Percentiles rank a stretch among this genome's conserved stretches.
Evolutionary conservation across 768 basidiomycete species (phyloP).

Genomic region (Sistotremastrum niveocremeum): DNA sequence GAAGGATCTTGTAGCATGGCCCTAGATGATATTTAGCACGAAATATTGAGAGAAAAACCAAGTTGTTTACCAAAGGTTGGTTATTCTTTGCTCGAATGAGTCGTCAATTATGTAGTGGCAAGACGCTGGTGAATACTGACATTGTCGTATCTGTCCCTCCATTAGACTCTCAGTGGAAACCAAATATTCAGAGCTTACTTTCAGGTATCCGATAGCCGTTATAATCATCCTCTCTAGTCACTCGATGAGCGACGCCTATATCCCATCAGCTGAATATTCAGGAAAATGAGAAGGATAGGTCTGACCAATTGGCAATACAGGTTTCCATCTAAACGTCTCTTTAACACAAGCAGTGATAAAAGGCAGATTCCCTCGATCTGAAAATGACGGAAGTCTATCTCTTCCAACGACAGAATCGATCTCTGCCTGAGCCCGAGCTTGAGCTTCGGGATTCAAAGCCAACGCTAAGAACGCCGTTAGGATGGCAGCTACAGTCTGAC

Average conservation of each 20-base stretch:
- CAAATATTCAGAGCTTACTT: neutral
- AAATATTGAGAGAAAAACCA: too few relatives aligned
- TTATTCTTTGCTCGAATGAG: too few relatives aligned
- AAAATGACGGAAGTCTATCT: slow-evolving; percentile 7
- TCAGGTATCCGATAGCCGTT: slow-evolving; percentile 10
- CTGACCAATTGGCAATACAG: neutral
- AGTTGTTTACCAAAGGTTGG: too few relatives aligned
- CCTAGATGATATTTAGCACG: too few relatives aligned
- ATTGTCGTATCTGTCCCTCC: too few relatives aligned
- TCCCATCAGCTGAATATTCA: too few relatives aligned
- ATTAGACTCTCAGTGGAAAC: too few relatives aligned
- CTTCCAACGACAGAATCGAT: slow-evolving; percentile 9
- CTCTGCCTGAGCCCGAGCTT: slow-evolving; percentile 9
- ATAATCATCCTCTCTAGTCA: slow-evolving; percentile 6
- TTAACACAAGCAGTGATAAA: slow-evolving; percentile 2
- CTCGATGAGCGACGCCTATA: slow-evolving; percentile 3
- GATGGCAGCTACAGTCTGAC: neutral
- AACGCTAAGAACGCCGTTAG: slow-evolving; percentile 6
- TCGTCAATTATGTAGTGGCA: too few relatives aligned
- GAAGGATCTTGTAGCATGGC: too few relatives aligned
- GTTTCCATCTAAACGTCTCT: neutral
- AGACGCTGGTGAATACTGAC: too few relatives aligned
- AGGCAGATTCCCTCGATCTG: slow-evolving; percentile 4
- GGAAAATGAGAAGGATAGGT: neutral
- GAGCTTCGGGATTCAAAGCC: slow-evolving; percentile 7